Percentiles rank a stretch among this genome's conserved stretches.
phyloP scores from a whole-genome alignment of 2,329 filamentous ascomycete genomes.

The Beauveria sp. region DNA sequence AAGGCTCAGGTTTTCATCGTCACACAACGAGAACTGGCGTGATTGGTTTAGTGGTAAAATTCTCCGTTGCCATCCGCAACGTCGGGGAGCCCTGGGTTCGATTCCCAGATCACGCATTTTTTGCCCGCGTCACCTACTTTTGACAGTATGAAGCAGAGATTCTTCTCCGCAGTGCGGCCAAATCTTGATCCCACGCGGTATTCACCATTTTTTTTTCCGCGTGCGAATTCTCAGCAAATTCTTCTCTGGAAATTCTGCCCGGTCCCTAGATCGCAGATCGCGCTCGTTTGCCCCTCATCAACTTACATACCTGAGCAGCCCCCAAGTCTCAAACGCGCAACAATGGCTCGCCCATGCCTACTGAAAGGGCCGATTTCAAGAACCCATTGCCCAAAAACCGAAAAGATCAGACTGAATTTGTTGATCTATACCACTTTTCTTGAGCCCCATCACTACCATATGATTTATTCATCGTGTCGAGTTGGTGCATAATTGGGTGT shows the following conservation, averaged over 20 bases:
- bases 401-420: background rate
- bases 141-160: no score
- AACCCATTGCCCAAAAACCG: background rate
- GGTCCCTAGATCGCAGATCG: background rate
- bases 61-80: conserved; percentile 12
- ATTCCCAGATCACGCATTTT: conserved; percentile 11
- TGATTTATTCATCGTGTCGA: background rate
- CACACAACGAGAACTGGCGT: conserved; percentile 1
- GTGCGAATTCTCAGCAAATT: no score
- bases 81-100: conserved; percentile 12
- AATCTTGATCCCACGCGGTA: no score
- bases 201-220: no score
- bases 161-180: no score
- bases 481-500: background rate
- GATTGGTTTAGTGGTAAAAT: conserved; percentile 12
- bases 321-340: background rate
- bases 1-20: background rate
- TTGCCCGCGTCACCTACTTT: background rate
- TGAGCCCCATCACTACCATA: background rate
- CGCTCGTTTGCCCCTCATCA: background rate
- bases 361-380: background rate
- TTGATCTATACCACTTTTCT: background rate
- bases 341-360: background rate
- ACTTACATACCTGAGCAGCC: background rate
- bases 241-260: no score